Percentiles rank a stretch among this genome's conserved stretches.
phyloP scores from a whole-genome alignment of 1,139 yeast genomes.

The Eremothecium coryli region DNA sequence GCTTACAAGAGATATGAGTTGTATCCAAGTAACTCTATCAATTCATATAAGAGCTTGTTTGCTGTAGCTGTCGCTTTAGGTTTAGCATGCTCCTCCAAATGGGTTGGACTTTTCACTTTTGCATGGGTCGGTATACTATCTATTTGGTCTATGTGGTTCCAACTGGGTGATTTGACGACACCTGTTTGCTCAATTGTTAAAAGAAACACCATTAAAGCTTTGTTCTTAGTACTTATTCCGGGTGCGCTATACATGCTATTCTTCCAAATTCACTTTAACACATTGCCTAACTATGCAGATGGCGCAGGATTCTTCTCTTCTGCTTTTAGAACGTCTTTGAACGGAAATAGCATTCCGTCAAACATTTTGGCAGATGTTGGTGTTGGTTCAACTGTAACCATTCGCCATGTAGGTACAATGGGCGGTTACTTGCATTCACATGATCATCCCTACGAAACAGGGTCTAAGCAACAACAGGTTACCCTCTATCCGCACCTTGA shows the following conservation, averaged over 20 bases:
- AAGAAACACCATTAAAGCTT: constrained; percentile 44
- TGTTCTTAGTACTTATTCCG: constrained; percentile 63
- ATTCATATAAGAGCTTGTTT: constrained; percentile 63
- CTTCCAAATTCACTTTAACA: constrained; percentile 71
- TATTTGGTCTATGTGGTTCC: constrained; percentile 72
- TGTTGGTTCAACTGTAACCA: constrained; percentile 65
- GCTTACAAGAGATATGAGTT: constrained; percentile 74
- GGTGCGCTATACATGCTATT: constrained; percentile 53
- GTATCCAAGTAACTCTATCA: constrained; percentile 57
- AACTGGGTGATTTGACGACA: constrained; percentile 68
- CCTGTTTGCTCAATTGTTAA: constrained; percentile 22
- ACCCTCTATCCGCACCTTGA: constrained; percentile 92
- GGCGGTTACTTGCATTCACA: constrained; percentile 98
- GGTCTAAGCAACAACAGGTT: constrained; percentile 91
- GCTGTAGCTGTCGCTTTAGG: constrained; percentile 81
- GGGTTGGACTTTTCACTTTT: constrained; percentile 94
- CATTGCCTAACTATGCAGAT: constrained; percentile 68
- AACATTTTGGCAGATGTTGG: constrained; percentile 77
- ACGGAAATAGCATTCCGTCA: constrained; percentile 60
- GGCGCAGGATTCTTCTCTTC: constrained; percentile 87
- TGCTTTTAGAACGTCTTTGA: constrained; percentile 72
- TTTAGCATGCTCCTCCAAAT: constrained; percentile 78
- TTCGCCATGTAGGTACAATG: constrained; percentile 76
- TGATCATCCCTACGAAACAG: constrained; percentile 72
- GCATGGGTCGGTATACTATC: constrained; percentile 85